Evolutionary conservation across 345 rosid genomes (phyloP).

Genomic region (Citropsis articulata): DNA sequence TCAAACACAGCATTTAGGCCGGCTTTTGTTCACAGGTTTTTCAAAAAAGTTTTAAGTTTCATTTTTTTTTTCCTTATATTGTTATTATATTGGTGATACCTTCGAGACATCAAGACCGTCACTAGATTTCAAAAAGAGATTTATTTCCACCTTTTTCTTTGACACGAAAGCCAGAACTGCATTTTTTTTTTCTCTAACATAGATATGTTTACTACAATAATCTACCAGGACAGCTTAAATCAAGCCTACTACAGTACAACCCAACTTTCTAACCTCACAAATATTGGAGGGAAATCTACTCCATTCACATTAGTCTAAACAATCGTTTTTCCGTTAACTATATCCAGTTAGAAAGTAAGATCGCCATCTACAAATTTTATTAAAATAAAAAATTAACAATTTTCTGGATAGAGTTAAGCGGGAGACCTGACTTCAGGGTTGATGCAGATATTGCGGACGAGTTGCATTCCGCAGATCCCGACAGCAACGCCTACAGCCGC

Average conservation of each 20-base stretch:
- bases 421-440: constrained; percentile 96
- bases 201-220: too few species aligned
- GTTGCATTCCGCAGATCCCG: constrained; percentile 80
- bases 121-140: too few species aligned
- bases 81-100: too few species aligned
- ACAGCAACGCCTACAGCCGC: constrained; percentile 87
- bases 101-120: fast-evolving
- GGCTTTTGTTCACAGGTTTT: neutral
- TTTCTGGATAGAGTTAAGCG: neutral
- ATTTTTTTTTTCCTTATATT: too few species aligned
- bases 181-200: too few species aligned
- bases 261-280: too few species aligned
- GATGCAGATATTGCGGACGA: constrained; percentile 80
- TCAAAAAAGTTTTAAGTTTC: neutral
- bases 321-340: neutral
- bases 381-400: neutral
- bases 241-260: too few species aligned
- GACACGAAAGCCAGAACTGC: too few species aligned
- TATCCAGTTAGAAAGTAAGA: neutral
- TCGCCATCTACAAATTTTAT: neutral
- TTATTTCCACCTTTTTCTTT: too few species aligned
- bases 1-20: neutral
- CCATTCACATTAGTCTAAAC: neutral
- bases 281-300: too few species aligned
- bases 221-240: too few species aligned